Percentiles rank a stretch among this genome's conserved stretches.
phyloP scores from a whole-genome alignment of 2,329 filamentous ascomycete genomes.

The Fusarium sterilihyphosum region DNA sequence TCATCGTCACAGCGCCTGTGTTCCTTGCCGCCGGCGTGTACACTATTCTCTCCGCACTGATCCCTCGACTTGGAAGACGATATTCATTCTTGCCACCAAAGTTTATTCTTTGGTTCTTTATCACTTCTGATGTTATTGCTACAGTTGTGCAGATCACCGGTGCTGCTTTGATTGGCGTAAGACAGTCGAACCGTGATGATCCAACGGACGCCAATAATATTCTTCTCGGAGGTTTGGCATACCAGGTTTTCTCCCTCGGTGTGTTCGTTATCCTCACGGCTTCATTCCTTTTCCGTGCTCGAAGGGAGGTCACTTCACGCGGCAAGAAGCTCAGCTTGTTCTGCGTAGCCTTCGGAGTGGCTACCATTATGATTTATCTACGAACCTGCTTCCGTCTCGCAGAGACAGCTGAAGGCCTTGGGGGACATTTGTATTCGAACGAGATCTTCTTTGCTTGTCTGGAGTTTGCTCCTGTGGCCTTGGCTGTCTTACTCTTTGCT shows the following conservation, averaged over 20 bases:
- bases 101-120: conserved; percentile 63
- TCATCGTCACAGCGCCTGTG: conserved; percentile 68
- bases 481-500: conserved; percentile 58
- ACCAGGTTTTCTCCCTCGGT: conserved; percentile 63
- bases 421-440: conserved; percentile 56
- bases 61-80: conserved; percentile 54
- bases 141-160: conserved; percentile 64
- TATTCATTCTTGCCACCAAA: conserved; percentile 58
- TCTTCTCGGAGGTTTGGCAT: conserved; percentile 62
- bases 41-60: conserved; percentile 62
- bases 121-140: conserved; percentile 62
- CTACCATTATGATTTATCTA: conserved; percentile 61
- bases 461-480: conserved; percentile 64
- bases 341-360: conserved; percentile 52
- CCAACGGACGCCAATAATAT: conserved; percentile 64
- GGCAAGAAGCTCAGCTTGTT: conserved; percentile 51
- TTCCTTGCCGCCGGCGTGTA: conserved; percentile 67
- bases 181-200: conserved; percentile 59
- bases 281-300: conserved; percentile 53
- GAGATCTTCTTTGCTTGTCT: conserved; percentile 64
- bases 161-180: conserved; percentile 63
- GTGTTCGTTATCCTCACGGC: conserved; percentile 57
- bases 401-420: conserved; percentile 62
- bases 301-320: conserved; percentile 37
- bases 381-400: conserved; percentile 64